Evolutionary conservation across 1,284 basidiomycete species (phyloP), one percentile per base, ranked within the genome.

Genomic region (Omphalotus olearius): DNA sequence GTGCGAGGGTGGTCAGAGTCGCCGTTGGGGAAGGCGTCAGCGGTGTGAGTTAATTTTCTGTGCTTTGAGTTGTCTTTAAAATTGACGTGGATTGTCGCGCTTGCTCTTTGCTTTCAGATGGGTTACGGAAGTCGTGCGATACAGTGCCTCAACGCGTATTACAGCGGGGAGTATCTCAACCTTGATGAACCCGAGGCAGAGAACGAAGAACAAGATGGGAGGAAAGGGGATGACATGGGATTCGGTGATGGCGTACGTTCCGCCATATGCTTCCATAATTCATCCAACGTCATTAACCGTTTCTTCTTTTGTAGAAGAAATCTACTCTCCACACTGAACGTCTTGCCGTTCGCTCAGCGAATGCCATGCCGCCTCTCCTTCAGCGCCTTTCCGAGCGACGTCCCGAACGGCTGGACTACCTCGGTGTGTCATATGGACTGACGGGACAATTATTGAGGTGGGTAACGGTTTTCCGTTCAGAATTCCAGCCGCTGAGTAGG

Each of bases 11-110:
- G 18, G 96, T 99, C 17, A 77, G 97, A 51, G 90, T 99, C 53
- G 97, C 97, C 26, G 94, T 91, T n/a, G 93, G 98, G 70, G 96
- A 96, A 0, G 95, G 98, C 66, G 97, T 97, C 64, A 84, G 88
- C 26, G 85, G 81, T 60, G 90, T 91, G 58, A 63, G 87, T 75
- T 13, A 26, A 16, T 39, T 52, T 23, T 2, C n/a, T 16, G n/a
- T n/a, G 10, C 3, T 16, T 17, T 2, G 2, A 13, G 7, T 16
- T 2, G 38, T 17, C 16, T 17, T 26, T 25, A 2, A n/a, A 17
- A 26, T 28, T 51, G 17, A 1, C 2, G 3, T 6, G 14, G 4
- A 30, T 41, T 47, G 25, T 35, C 14, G 2, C 40, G 35, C 28
- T 55, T 11, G 47, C 55, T 52, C 48, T 14, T 45, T 53, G 50